Conservation (phyloP, 805 yeast genomes). For the Kurtzmaniella cleridarum region DNA sequence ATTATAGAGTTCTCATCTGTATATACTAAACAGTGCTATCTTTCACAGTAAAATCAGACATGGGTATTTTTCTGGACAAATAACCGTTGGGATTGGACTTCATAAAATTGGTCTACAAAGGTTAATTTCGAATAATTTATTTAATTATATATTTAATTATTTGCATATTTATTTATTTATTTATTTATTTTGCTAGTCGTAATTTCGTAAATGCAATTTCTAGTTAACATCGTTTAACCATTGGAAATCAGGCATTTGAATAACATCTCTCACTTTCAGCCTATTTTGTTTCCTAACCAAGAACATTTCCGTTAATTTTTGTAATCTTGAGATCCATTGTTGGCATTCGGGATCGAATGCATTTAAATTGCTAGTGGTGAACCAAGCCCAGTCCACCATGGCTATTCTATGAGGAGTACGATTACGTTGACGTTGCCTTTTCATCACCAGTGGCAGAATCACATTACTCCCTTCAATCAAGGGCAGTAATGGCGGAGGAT, state of each 20-base stretch:
- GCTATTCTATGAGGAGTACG: slow-evolving; percentile 86
- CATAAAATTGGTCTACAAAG: too few relatives aligned
- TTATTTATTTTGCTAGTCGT: neutral
- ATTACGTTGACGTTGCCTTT: slow-evolving; percentile 39
- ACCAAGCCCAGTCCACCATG: slow-evolving; percentile 90
- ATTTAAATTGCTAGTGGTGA: slow-evolving; percentile 23
- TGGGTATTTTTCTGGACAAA: too few relatives aligned
- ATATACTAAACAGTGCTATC: too few relatives aligned
- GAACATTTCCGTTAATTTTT: slow-evolving; percentile 24
- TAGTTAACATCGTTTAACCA: slow-evolving; percentile 17
- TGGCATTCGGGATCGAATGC: slow-evolving; percentile 11
- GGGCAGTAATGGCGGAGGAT: slow-evolving; percentile 56
- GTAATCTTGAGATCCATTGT: slow-evolving; percentile 16
- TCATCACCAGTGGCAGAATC: slow-evolving; percentile 36
- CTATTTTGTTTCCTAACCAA: slow-evolving; percentile 36
- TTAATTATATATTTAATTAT: too few relatives aligned
- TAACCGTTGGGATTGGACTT: too few relatives aligned
- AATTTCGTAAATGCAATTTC: neutral
- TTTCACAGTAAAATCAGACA: too few relatives aligned
- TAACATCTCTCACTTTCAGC: slow-evolving; percentile 12
- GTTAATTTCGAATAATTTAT: too few relatives aligned
- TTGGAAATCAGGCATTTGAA: slow-evolving; percentile 12
- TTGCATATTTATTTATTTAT: too few relatives aligned
- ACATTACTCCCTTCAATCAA: slow-evolving; percentile 16
- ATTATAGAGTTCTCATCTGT: too few relatives aligned